Evolutionary conservation across 2,329 filamentous ascomycete genomes (phyloP).

Genomic region (Exophiala sideris): DNA sequence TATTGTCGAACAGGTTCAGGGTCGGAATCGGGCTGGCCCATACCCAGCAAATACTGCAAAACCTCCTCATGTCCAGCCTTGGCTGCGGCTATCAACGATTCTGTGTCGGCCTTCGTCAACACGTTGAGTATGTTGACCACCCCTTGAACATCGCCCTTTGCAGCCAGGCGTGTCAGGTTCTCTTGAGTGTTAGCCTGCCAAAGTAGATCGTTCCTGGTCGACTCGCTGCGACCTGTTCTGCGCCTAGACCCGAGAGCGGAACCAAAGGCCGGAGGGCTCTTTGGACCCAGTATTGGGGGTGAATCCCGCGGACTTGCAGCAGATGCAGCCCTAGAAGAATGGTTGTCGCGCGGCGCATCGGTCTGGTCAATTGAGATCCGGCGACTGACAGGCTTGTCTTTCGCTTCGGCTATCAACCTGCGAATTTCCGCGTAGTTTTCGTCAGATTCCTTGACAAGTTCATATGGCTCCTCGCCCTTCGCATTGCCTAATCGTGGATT

Average conservation of each 20-base stretch:
- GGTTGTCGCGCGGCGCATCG: slow-evolving; percentile 35
- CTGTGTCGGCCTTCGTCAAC: slow-evolving; percentile 64
- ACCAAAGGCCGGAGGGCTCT: slow-evolving; percentile 37
- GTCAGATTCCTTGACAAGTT: slow-evolving; percentile 70
- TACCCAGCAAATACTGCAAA: slow-evolving; percentile 70
- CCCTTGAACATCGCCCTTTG: slow-evolving; percentile 48
- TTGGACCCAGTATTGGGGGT: slow-evolving; percentile 37
- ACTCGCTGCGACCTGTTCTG: slow-evolving; percentile 49
- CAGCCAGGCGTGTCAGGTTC: slow-evolving; percentile 48
- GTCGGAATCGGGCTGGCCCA: slow-evolving; percentile 65
- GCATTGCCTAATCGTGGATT: slow-evolving; percentile 89
- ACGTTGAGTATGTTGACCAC: slow-evolving; percentile 50
- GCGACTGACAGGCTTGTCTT: slow-evolving; percentile 48
- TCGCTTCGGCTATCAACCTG: slow-evolving; percentile 62
- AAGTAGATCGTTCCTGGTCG: slow-evolving; percentile 48
- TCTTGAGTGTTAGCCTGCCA: slow-evolving; percentile 51
- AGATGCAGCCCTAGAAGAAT: slow-evolving; percentile 42
- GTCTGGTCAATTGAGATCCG: slow-evolving; percentile 43
- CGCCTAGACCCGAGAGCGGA: slow-evolving; percentile 32
- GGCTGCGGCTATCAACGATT: slow-evolving; percentile 85
- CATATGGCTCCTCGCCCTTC: slow-evolving; percentile 87
- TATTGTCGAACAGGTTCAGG: slow-evolving; percentile 59
- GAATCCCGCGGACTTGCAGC: slow-evolving; percentile 46
- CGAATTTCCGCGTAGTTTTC: slow-evolving; percentile 81
- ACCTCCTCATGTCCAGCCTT: slow-evolving; percentile 88